Base-by-base conservation (phyloP, 2,329 filamentous ascomycete genomes). In the Claviceps sp. region DNA sequence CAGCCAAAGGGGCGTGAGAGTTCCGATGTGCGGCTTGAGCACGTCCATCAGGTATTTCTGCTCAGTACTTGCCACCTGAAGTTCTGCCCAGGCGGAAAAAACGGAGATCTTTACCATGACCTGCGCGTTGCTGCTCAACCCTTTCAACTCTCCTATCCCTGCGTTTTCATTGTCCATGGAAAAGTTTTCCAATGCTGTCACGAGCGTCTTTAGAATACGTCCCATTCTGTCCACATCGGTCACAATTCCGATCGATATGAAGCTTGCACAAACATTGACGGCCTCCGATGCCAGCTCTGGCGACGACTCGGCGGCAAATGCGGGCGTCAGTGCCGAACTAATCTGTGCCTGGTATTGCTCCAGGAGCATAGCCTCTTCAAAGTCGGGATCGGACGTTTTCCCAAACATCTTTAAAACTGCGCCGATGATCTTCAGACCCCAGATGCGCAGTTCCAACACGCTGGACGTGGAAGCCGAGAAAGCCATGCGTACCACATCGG, bases 301-400 rank as follows among this genome's bases (percentile, higher is more conserved):
- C 0, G 91, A 96, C 0, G 93, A 98, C 66, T 98, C 93, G 3
- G 84, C 85, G 1, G 93, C 90, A 69, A 98, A 98, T 0, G 93
- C 94, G 3, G 93, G 93, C 0, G 94, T 98, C 55, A 98, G 75
- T 0, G 93, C 93, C 18, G 93, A 97, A 61, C 90, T 90, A 63
- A 98, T 98, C 64, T 98, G 93, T 5, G 93, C 93, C 68, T 98
- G 94, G 62, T 98, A 98, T 67, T 98, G 93, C 66, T 98, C 94
- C 4, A 98, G 77, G 16, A 98, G 76, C 69, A 95, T 95, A 0
- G 87, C 93, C 68, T 98, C 93, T n/a, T 91, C 81, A 63, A 98
- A 98, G 65, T 98, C 93, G 0, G 93, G 94, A 68, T 98, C 93
- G 1, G 91, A 87, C 1, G 87, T 89, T 63, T 89, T 91, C 51